A percentile compares a stretch with the other conserved stretches of the same genome.
Evolutionary conservation across 768 basidiomycete genomes (phyloP).

Genomic region (Heimioporus sp.): DNA sequence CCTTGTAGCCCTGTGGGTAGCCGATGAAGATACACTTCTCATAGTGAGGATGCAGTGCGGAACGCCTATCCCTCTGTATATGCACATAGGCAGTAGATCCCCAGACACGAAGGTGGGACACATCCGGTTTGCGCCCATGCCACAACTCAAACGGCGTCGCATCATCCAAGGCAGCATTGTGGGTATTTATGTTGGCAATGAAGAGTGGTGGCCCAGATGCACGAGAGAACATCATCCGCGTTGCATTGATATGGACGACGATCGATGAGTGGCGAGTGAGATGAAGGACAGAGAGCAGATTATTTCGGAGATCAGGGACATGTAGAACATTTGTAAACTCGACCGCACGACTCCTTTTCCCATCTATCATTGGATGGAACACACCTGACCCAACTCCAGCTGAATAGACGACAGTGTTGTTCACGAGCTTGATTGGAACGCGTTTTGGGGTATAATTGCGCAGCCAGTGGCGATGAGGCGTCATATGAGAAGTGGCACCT

Average conservation of each 20-base stretch:
- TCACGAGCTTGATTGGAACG: not conserved
- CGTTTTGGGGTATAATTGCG: not conserved
- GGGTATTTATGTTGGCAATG: constrained; percentile 3
- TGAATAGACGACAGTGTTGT: not conserved
- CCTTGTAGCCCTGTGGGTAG: no score
- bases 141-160: no score
- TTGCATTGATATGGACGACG: constrained; percentile 3
- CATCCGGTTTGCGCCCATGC: no score
- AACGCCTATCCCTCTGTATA: no score
- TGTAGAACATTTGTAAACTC: constrained; percentile 19
- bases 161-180: not conserved
- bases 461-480: not conserved
- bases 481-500: constrained; percentile 3
- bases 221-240: not conserved
- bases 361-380: constrained; percentile 3
- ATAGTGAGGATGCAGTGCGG: no score
- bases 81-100: no score
- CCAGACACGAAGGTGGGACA: no score
- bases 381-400: constrained; percentile 3
- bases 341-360: constrained; percentile 2
- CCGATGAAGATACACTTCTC: no score
- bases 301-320: constrained; percentile 13
- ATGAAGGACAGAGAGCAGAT: constrained; percentile 17
- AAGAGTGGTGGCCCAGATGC: constrained; percentile 1
- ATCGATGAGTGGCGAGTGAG: constrained; percentile 5